Percentiles rank a stretch among this genome's conserved stretches.
phyloP scores from a whole-genome alignment of 768 basidiomycete species.

The Austroboletus festivus region DNA sequence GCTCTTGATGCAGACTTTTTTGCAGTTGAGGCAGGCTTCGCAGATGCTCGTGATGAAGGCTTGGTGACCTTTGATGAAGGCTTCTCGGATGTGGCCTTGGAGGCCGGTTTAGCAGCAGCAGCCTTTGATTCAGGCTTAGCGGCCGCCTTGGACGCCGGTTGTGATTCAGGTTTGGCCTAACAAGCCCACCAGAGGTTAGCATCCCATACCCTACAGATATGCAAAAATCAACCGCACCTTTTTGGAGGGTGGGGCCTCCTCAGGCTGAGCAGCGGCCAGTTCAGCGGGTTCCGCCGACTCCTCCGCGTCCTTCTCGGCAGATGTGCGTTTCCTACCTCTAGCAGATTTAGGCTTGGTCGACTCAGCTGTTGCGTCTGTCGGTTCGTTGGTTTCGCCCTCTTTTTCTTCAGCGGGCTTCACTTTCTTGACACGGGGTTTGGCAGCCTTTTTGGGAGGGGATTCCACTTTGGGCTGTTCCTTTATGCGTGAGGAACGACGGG shows the following conservation, averaged over 20 bases:
- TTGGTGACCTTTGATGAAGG: conserved; percentile 41
- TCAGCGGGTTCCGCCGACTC: conserved; percentile 20
- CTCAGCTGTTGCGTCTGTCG: conserved; percentile 27
- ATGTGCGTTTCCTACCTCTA: conserved; percentile 54
- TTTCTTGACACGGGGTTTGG: conserved; percentile 59
- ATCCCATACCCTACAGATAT: no score
- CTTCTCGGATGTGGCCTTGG: conserved; percentile 36
- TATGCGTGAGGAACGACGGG: conserved; percentile 74
- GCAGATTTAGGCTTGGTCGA: conserved; percentile 43
- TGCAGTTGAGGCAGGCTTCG: conserved; percentile 43
- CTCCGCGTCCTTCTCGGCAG: conserved; percentile 40
- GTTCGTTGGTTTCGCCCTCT: conserved; percentile 43
- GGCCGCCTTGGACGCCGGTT: conserved; percentile 22
- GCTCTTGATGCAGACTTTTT: conserved; percentile 59
- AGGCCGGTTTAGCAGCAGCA: conserved; percentile 27
- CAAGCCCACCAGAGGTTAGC: no score
- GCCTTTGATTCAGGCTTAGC: conserved; percentile 36
- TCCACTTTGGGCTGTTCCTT: conserved; percentile 65
- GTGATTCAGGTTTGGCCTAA: conserved; percentile 45
- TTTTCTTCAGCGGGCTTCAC: conserved; percentile 38
- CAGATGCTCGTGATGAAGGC: conserved; percentile 38
- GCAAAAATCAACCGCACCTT: conserved; percentile 43
- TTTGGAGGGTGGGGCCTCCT: conserved; percentile 56
- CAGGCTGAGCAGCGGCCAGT: conserved; percentile 36
- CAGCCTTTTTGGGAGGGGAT: conserved; percentile 51